These are phyloP conservation scores for Chlorokybus atmophyticus DNA, from an alignment of 139 green algal species.

Conservation along the genomic window DNA sequence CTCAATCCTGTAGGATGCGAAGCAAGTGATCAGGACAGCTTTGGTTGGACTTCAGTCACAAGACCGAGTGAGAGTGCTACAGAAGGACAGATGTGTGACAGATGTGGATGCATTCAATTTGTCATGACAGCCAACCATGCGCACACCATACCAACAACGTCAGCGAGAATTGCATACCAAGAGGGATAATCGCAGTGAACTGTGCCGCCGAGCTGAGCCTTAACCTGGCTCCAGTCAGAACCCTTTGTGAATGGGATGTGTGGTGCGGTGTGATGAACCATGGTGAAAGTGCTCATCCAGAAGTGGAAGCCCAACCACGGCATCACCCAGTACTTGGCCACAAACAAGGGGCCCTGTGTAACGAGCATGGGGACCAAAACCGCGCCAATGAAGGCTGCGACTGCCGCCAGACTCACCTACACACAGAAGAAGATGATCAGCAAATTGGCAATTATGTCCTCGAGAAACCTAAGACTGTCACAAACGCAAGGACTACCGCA, in stretches of 20 bases:
- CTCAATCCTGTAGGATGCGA: slow-evolving; percentile 64
- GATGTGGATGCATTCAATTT: no score
- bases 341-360: slow-evolving; percentile 37
- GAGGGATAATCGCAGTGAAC: slow-evolving; percentile 55
- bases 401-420: slow-evolving; percentile 32
- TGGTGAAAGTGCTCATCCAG: slow-evolving; percentile 92
- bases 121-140: no score
- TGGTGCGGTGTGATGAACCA: slow-evolving; percentile 87
- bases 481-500: no score
- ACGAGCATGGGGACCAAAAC: neutral
- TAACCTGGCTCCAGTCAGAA: slow-evolving; percentile 71
- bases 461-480: no score
- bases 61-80: no score
- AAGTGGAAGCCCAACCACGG: slow-evolving; percentile 95
- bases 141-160: no score
- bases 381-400: slow-evolving; percentile 36
- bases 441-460: no score
- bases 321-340: slow-evolving; percentile 93
- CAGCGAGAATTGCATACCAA: no score
- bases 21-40: no score
- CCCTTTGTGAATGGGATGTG: slow-evolving; percentile 89
- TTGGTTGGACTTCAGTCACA: no score
- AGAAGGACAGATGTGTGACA: no score
- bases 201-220: slow-evolving; percentile 74
- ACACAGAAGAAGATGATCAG: no score